Percentiles rank a stretch among this genome's conserved stretches.
Conservation (phyloP, 2,329 filamentous ascomycete genomes). For the Arachnopeziza araneosa region DNA sequence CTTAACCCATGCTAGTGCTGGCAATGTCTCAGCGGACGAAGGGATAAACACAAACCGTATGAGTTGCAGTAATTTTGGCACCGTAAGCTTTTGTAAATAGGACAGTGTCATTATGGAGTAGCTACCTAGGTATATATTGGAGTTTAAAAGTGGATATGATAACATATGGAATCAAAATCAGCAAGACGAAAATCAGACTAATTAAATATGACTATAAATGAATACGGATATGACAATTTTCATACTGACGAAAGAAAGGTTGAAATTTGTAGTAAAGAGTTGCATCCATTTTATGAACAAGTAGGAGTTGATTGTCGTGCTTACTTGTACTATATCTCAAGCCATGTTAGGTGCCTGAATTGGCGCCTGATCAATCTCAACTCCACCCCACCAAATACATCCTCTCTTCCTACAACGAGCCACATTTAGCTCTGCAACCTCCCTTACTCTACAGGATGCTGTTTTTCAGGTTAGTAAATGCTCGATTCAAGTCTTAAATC, state of each 20-base stretch:
- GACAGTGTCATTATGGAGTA: neutral
- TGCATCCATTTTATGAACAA: too few species aligned
- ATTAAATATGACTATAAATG: neutral
- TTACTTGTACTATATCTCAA: too few species aligned
- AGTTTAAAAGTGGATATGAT: neutral
- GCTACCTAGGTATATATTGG: neutral
- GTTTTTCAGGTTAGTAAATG: constrained; percentile 32
- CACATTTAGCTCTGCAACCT: neutral
- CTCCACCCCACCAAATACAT: neutral
- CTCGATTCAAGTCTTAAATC: neutral
- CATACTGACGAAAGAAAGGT: neutral
- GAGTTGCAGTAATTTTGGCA: neutral
- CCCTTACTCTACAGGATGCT: constrained; percentile 24
- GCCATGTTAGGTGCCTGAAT: too few species aligned
- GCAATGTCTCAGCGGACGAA: too few species aligned
- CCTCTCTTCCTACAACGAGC: neutral
- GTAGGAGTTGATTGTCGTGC: too few species aligned
- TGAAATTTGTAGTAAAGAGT: too few species aligned
- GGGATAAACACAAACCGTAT: neutral
- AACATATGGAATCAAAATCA: neutral
- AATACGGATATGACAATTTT: neutral
- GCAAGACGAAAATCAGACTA: neutral
- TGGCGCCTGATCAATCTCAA: neutral
- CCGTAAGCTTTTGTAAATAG: neutral
- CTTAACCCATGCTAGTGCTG: too few species aligned